phyloP scores from a whole-genome alignment of 805 yeast species.

The Candida xyloterini region DNA sequence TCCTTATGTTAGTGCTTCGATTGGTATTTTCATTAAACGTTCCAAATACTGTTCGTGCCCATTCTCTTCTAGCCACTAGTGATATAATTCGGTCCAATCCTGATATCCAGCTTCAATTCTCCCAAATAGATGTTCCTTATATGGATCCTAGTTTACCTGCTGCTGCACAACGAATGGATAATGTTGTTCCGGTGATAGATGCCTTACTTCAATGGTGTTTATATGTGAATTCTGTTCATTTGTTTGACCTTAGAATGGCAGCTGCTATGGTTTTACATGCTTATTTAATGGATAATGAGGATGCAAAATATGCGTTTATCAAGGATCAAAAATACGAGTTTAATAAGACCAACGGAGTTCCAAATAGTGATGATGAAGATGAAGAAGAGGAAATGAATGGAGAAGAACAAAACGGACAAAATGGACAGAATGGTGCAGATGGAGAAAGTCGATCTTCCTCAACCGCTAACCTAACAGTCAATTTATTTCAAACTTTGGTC shows the following conservation, averaged over 20 bases:
- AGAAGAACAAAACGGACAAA: background rate
- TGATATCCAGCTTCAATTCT: conserved; percentile 65
- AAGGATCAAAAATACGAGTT: conserved; percentile 58
- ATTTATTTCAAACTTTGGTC: conserved; percentile 66
- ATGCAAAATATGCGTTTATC: conserved; percentile 60
- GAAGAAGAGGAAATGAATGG: conserved; percentile 3
- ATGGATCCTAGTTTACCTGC: conserved; percentile 58
- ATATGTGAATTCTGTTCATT: conserved; percentile 74
- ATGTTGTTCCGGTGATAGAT: conserved; percentile 61
- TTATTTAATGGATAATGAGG: conserved; percentile 61
- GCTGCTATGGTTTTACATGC: conserved; percentile 65
- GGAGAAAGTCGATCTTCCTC: conserved; percentile 11
- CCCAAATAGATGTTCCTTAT: conserved; percentile 88
- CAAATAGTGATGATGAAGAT: conserved; percentile 15
- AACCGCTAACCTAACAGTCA: conserved; percentile 44
- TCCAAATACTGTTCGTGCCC: conserved; percentile 62
- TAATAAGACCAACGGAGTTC: conserved; percentile 27
- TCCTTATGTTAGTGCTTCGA: conserved; percentile 62
- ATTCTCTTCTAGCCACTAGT: conserved; percentile 72
- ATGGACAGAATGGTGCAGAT: background rate
- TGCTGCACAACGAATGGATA: conserved; percentile 31
- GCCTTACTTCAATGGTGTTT: conserved; percentile 84
- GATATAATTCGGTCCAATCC: conserved; percentile 68
- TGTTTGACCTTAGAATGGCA: conserved; percentile 77
- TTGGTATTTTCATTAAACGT: conserved; percentile 66